Percentiles rank a stretch among this genome's conserved stretches.
Evolutionary conservation across 148 eudicot species (phyloP).

Genomic region (Rhododendron vialii): DNA sequence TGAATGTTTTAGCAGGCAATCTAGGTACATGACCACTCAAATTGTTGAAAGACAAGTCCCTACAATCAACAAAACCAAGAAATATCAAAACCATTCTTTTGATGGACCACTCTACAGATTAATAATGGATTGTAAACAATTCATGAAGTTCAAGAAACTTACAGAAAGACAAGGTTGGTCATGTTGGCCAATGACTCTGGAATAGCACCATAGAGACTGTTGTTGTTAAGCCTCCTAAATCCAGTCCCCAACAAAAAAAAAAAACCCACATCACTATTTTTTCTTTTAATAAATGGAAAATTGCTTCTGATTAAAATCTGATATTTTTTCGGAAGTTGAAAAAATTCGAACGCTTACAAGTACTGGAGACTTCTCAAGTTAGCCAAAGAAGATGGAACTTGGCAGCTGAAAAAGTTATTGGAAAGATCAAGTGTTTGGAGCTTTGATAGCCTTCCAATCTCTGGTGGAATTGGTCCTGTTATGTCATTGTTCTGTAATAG

Average conservation of each 20-base stretch:
- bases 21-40: constrained; percentile 63
- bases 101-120: neutral
- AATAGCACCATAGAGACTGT: constrained; percentile 56
- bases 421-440: constrained; percentile 76
- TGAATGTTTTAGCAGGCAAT: constrained; percentile 54
- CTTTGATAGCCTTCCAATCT: constrained; percentile 53
- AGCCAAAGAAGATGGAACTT: constrained; percentile 56
- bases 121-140: neutral
- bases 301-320: neutral
- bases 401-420: constrained; percentile 46
- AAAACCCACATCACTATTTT: neutral
- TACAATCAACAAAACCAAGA: constrained; percentile 15
- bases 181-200: constrained; percentile 50
- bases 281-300: neutral
- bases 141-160: constrained; percentile 11
- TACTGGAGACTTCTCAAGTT: constrained; percentile 49
- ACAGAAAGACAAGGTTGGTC: constrained; percentile 56
- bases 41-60: constrained; percentile 72
- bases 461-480: constrained; percentile 51
- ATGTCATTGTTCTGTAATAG: constrained; percentile 64
- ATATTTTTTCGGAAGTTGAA: neutral
- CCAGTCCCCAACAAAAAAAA: neutral
- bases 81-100: neutral
- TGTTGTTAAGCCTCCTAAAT: constrained; percentile 63
- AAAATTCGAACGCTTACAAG: constrained; percentile 30